A percentile compares a stretch with the other conserved stretches of the same genome.
phyloP scores from a whole-genome alignment of 805 yeast genomes.

The Grigorovia yakushimaensis region DNA sequence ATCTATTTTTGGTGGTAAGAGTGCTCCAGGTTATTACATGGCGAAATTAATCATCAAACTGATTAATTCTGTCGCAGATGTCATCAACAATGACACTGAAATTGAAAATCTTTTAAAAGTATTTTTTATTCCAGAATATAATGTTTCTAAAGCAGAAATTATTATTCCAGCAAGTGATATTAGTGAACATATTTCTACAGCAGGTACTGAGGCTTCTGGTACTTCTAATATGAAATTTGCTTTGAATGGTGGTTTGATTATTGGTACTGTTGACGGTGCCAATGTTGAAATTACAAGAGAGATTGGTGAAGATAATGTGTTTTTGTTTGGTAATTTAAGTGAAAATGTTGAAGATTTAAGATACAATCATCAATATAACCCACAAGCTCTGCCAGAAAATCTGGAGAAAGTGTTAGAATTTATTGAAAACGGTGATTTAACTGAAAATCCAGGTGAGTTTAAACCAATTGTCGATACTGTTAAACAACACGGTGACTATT shows the following conservation, averaged over 20 bases:
- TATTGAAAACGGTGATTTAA: conserved; percentile 63
- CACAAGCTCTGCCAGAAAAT: conserved; percentile 45
- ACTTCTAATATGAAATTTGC: conserved; percentile 95
- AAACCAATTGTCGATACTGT: conserved; percentile 60
- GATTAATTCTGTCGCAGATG: conserved; percentile 70
- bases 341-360: conserved; percentile 84
- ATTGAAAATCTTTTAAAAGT: conserved; percentile 73
- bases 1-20: conserved; percentile 83
- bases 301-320: conserved; percentile 86
- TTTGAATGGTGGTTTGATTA: conserved; percentile 84
- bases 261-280: conserved; percentile 96
- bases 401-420: conserved; percentile 54
- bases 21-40: conserved; percentile 97
- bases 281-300: conserved; percentile 91
- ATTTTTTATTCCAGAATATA: conserved; percentile 83
- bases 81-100: conserved; percentile 68
- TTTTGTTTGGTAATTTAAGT: conserved; percentile 81
- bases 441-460: conserved; percentile 51
- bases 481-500: conserved; percentile 69
- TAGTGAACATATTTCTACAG: conserved; percentile 90
- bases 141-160: conserved; percentile 88
- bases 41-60: conserved; percentile 85
- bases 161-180: conserved; percentile 85
- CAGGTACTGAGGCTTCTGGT: conserved; percentile 96
- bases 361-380: conserved; percentile 56